Percentiles rank a stretch among this genome's conserved stretches.
These are phyloP conservation scores for Penicillium egyptiacum DNA, from an alignment of 495 filamentous ascomycete species.

Conservation along the genomic window DNA sequence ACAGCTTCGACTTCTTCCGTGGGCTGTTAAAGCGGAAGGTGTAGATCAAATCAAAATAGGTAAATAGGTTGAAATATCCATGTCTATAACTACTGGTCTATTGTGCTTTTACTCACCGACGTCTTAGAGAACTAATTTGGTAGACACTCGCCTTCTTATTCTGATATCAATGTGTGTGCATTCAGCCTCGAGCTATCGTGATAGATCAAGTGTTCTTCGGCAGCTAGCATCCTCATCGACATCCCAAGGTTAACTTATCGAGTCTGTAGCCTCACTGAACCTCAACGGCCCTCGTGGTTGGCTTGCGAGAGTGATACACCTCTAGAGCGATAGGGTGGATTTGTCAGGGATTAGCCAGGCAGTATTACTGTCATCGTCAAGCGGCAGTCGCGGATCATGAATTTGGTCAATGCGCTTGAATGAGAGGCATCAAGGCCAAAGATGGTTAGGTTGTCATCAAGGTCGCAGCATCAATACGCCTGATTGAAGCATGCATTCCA, in stretches of 20 bases:
- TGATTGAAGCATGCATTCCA: too few relatives aligned
- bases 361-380: neutral
- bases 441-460: neutral
- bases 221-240: neutral
- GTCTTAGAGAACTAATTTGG: neutral
- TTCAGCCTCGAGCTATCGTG: too few relatives aligned
- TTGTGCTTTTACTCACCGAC: neutral
- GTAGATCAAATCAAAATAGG: constrained; percentile 5
- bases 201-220: too few relatives aligned
- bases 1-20: constrained; percentile 97
- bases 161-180: neutral
- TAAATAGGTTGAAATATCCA: neutral
- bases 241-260: neutral
- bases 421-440: neutral
- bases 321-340: neutral
- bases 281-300: neutral
- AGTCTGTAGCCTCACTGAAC: neutral
- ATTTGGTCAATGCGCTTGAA: neutral
- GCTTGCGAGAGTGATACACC: neutral
- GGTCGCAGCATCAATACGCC: neutral
- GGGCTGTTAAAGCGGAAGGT: constrained; percentile 83
- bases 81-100: neutral
- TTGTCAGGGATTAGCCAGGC: neutral
- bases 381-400: neutral
- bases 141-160: neutral